Base-by-base conservation (phyloP, 192 early-diverging fungal species). In the Phlyctochytrium planicorne region DNA sequence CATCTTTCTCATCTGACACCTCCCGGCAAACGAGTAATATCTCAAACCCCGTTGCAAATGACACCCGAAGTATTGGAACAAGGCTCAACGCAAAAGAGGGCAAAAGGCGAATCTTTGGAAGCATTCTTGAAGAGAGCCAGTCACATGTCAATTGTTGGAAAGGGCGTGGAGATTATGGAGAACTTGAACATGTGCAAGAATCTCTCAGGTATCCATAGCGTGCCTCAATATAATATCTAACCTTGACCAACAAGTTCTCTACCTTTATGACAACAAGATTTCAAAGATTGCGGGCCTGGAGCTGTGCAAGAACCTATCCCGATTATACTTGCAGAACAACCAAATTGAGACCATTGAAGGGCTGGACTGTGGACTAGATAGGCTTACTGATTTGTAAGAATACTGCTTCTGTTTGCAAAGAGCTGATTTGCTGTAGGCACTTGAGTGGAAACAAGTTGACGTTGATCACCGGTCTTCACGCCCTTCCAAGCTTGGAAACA, bases 191-290 rank as follows among this genome's bases (percentile, higher is more conserved):
- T 76, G 27, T 82, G 80, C 63, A 69, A 63, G 34, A 78, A 78
- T 52, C 66, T 78, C 53, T 69, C 63, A 3, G 69, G 71, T 78
- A 62, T 12, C 2, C n/a, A n/a, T 52, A 52, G 17, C 17, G 16
- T 52, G 50, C 50, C 23, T 23, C 17, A 52, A 23, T 52, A 16
- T 25, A 30, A 30, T n/a, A 64, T 64, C 59, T 55, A 30, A 30
- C n/a, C 6, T 20, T 47, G 33, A 35, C 34, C 24, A 34, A 35
- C 1, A 37, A 75, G 79, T 81, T 14, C 52, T 85, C 34, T 85
- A 83, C 62, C 61, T 85, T 25, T 82, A 83, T 65, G 84, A 85
- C 50, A 85, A 85, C 66, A 66, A 68, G 3, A 80, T 85, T 56
- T 70, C 63, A 23, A 14, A 40, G 20, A 82, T 85, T 56, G 37